Conservation (phyloP, 2,329 filamentous ascomycete genomes). For the Aurifilum marmelostoma region DNA sequence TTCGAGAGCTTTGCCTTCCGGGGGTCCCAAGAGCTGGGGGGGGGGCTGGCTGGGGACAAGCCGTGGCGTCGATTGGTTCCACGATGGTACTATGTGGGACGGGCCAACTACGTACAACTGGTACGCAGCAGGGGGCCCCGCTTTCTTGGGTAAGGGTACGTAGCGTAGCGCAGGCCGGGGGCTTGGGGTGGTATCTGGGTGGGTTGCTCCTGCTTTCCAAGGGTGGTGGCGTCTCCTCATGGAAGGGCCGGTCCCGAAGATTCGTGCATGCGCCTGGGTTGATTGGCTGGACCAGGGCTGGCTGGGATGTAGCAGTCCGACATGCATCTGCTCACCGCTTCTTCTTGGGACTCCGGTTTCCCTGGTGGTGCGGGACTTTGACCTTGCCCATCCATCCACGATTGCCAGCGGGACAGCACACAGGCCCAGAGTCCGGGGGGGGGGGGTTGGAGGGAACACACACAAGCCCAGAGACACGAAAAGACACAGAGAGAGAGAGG, state of each 20-base stretch:
- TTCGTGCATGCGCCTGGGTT: conserved; percentile 28
- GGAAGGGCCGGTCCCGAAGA: conserved; percentile 30
- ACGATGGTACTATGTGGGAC: conserved; percentile 8
- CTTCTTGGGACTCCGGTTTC: conserved; percentile 16
- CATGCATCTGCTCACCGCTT: conserved; percentile 35
- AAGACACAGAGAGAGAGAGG: no score
- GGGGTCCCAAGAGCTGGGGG: conserved; percentile 8
- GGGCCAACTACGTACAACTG: no score
- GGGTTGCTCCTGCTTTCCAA: conserved; percentile 19
- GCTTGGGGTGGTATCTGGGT: background rate
- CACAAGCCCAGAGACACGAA: conserved; percentile 21
- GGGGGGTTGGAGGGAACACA: background rate
- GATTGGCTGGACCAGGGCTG: conserved; percentile 35
- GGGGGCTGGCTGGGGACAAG: conserved; percentile 14
- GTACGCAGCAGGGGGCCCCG: conserved; percentile 2
- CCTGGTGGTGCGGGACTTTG: conserved; percentile 23
- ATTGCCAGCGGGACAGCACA: conserved; percentile 22
- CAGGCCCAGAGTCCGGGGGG: conserved; percentile 5
- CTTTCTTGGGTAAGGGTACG: conserved; percentile 20
- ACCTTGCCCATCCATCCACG: conserved; percentile 14
- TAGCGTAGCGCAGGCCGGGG: conserved; percentile 16
- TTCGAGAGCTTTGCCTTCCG: conserved; percentile 15
- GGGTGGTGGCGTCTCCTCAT: conserved; percentile 25
- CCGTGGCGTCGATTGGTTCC: conserved; percentile 24
- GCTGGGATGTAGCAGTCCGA: conserved; percentile 33